Conservation (phyloP, 495 filamentous ascomycete species). For the Talaromyces trachyspermus region DNA sequence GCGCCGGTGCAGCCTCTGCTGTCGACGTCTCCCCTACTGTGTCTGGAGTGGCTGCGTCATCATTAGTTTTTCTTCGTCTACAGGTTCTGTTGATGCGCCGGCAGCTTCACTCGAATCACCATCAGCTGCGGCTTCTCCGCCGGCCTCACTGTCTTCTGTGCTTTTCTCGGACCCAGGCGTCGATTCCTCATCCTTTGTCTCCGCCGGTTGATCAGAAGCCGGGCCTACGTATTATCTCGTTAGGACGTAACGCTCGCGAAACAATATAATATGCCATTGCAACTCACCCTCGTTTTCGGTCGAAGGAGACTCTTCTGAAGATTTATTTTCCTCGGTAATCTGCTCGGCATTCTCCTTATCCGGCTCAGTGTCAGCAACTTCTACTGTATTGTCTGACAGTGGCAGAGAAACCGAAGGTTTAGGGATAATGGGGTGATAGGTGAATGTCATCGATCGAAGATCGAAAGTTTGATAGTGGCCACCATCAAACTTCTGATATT, state of each 20-base stretch:
- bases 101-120: constrained; percentile 2
- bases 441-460: constrained; percentile 24
- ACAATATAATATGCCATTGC: not conserved
- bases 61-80: not conserved
- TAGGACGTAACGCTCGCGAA: not conserved
- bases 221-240: constrained; percentile 1
- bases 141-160: constrained; percentile 1
- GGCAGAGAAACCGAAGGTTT: constrained; percentile 4
- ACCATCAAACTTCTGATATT: constrained; percentile 29
- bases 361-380: constrained; percentile 6
- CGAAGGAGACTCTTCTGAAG: constrained; percentile 5
- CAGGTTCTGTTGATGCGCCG: not conserved
- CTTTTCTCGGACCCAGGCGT: not conserved
- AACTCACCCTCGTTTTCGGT: constrained; percentile 7
- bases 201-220: constrained; percentile 2
- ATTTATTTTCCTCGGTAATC: constrained; percentile 8
- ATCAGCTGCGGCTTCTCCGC: constrained; percentile 2
- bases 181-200: constrained; percentile 1
- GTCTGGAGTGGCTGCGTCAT: no score
- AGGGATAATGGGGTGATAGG: constrained; percentile 27
- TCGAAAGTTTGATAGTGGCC: constrained; percentile 36
- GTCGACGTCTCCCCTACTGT: not conserved
- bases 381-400: constrained; percentile 5
- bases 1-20: not conserved
- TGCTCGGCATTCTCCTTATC: constrained; percentile 11